A percentile compares a stretch with the other conserved stretches of the same genome.
These are phyloP conservation scores for Lentinula sp. DNA, from an alignment of 768 basidiomycete species.

Conservation along the genomic window DNA sequence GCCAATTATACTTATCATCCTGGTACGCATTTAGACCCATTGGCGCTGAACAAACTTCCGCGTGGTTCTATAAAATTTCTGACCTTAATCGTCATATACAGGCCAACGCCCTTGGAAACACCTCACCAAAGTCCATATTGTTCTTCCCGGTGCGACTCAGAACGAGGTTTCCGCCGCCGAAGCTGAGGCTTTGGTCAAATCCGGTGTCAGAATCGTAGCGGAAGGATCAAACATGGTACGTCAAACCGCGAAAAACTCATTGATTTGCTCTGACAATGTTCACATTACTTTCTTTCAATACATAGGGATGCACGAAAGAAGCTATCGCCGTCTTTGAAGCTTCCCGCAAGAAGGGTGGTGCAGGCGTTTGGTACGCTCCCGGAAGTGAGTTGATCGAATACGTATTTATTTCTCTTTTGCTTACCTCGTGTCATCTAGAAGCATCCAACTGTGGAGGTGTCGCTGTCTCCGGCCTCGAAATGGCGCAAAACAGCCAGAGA, in stretches of 20 bases:
- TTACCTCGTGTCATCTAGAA: conserved; percentile 20
- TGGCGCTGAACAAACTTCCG: too few species aligned
- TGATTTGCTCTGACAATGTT: background rate
- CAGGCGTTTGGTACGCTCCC: conserved; percentile 65
- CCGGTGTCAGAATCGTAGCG: conserved; percentile 65
- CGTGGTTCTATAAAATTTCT: background rate
- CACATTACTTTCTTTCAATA: background rate
- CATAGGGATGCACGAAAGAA: conserved; percentile 54
- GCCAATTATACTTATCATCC: conserved; percentile 44
- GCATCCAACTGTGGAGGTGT: conserved; percentile 70
- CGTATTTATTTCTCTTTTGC: background rate
- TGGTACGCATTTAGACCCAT: conserved; percentile 19
- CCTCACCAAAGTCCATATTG: conserved; percentile 55
- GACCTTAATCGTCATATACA: conserved; percentile 15
- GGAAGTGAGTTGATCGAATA: conserved; percentile 43
- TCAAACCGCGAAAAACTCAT: background rate
- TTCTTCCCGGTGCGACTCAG: conserved; percentile 66
- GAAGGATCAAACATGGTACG: conserved; percentile 67
- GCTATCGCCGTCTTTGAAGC: conserved; percentile 69
- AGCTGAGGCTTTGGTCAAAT: conserved; percentile 62
- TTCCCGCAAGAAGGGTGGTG: conserved; percentile 42
- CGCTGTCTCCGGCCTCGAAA: conserved; percentile 72
- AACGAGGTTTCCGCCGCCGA: conserved; percentile 67
- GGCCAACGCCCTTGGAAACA: conserved; percentile 66
- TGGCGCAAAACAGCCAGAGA: conserved; percentile 72